Evolutionary conservation across 192 early-diverging fungal species (phyloP).

Genomic region (Coemansia sp.): DNA sequence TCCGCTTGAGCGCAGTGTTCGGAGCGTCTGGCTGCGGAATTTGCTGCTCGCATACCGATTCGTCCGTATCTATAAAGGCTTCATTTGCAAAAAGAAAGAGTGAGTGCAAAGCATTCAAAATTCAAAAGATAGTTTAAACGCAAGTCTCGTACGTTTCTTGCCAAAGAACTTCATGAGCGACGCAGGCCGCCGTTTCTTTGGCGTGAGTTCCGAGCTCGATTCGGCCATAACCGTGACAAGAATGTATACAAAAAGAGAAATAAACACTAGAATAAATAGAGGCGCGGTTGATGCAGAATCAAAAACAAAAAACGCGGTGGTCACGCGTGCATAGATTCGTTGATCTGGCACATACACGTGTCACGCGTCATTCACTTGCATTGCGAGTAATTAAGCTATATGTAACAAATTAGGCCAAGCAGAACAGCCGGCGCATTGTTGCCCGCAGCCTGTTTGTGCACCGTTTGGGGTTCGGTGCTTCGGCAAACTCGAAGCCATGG

Average conservation of each 20-base stretch:
- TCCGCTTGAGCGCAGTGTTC: neutral
- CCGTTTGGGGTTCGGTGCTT: neutral
- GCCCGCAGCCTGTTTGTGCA: constrained; percentile 7
- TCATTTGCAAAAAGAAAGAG: neutral
- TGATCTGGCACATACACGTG: neutral
- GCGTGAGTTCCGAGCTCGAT: neutral
- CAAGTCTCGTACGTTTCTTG: neutral
- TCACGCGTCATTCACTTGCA: neutral
- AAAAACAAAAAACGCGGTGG: neutral
- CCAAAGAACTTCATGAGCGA: constrained; percentile 9
- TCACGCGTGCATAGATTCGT: neutral
- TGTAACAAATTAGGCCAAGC: constrained; percentile 8
- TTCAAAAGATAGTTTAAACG: neutral
- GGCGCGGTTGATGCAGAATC: neutral
- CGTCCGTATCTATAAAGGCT: neutral
- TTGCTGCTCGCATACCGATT: neutral
- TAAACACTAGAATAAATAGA: neutral
- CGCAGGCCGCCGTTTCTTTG: constrained; percentile 1
- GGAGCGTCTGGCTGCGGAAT: neutral
- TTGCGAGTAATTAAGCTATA: neutral
- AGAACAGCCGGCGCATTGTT: constrained; percentile 18
- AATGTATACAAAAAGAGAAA: neutral
- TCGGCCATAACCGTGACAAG: neutral
- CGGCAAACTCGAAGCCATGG: constrained; percentile 28
- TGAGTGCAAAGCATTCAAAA: neutral